These are phyloP conservation scores for Coemansia sp. DNA, from an alignment of 192 early-diverging fungal genomes.

Conservation along the genomic window DNA sequence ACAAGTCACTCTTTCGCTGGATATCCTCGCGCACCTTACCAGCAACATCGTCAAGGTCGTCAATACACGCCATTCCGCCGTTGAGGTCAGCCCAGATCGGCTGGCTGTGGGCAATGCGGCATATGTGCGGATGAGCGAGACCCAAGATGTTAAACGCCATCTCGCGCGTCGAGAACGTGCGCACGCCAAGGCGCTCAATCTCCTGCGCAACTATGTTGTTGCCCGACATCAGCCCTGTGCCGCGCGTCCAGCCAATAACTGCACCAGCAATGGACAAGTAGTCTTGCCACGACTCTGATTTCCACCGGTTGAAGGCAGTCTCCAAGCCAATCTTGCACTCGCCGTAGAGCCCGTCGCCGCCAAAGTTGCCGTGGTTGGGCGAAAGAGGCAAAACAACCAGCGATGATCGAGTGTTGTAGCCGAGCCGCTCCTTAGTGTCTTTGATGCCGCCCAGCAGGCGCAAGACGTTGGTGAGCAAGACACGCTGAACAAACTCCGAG, in stretches of 20 bases:
- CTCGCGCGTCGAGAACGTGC: constrained; percentile 90
- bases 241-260: constrained; percentile 97
- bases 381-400: constrained; percentile 89
- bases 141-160: constrained; percentile 95
- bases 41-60: constrained; percentile 22
- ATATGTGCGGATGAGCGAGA: constrained; percentile 81
- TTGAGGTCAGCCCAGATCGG: constrained; percentile 90
- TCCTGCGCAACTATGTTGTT: constrained; percentile 91
- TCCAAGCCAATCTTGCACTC: constrained; percentile 96
- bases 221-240: constrained; percentile 91
- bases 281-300: constrained; percentile 85
- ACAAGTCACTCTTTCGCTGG: background rate
- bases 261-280: constrained; percentile 90
- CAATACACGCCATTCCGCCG: constrained; percentile 76
- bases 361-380: constrained; percentile 97
- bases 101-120: constrained; percentile 71
- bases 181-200: constrained; percentile 83
- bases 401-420: constrained; percentile 85
- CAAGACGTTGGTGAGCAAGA: constrained; percentile 93
- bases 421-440: constrained; percentile 73
- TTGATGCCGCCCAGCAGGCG: constrained; percentile 88
- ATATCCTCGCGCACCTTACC: constrained; percentile 4
- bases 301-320: constrained; percentile 90
- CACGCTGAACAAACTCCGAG: constrained; percentile 91
- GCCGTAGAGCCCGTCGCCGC: constrained; percentile 88